These are phyloP conservation scores for Ambrosiella beaveri DNA, from an alignment of 2,329 filamentous ascomycete species.

Conservation along the genomic window DNA sequence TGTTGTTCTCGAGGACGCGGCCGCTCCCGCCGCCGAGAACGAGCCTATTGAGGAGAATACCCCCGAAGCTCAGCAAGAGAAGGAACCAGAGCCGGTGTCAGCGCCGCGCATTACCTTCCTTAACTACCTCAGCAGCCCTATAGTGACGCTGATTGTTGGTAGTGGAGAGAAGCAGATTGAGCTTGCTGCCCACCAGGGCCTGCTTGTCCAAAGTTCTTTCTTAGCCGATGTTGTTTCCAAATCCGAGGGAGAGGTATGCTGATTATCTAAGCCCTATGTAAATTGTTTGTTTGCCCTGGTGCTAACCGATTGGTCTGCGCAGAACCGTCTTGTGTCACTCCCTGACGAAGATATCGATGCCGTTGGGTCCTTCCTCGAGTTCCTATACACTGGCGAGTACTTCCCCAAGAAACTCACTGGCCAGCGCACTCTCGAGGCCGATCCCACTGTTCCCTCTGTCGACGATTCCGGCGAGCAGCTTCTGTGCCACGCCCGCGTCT, in stretches of 20 bases:
- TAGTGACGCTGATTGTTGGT: constrained; percentile 52
- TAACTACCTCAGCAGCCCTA: constrained; percentile 49
- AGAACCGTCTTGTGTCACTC: constrained; percentile 47
- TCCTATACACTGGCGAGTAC: constrained; percentile 33
- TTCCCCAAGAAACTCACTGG: constrained; percentile 53
- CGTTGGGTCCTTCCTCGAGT: constrained; percentile 26
- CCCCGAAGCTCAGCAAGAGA: not conserved
- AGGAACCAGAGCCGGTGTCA: not conserved
- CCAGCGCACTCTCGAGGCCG: constrained; percentile 50
- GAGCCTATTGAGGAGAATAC: not conserved
- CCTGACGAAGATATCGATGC: constrained; percentile 21
- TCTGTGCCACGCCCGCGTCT: constrained; percentile 74
- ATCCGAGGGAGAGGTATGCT: constrained; percentile 44
- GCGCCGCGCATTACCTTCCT: constrained; percentile 28
- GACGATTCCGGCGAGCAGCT: constrained; percentile 71
- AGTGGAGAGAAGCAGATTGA: constrained; percentile 39
- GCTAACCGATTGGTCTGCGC: no score
- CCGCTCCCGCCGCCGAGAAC: not conserved
- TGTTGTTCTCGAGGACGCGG: constrained; percentile 20
- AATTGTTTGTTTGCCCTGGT: not conserved
- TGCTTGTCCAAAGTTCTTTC: constrained; percentile 58
- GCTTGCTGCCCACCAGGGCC: constrained; percentile 62
- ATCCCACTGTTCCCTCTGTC: constrained; percentile 44
- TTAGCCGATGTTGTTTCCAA: constrained; percentile 46
- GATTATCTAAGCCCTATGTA: constrained; percentile 22